Conservation (phyloP, 139 green algal species). For the Haematococcus lacustris region DNA sequence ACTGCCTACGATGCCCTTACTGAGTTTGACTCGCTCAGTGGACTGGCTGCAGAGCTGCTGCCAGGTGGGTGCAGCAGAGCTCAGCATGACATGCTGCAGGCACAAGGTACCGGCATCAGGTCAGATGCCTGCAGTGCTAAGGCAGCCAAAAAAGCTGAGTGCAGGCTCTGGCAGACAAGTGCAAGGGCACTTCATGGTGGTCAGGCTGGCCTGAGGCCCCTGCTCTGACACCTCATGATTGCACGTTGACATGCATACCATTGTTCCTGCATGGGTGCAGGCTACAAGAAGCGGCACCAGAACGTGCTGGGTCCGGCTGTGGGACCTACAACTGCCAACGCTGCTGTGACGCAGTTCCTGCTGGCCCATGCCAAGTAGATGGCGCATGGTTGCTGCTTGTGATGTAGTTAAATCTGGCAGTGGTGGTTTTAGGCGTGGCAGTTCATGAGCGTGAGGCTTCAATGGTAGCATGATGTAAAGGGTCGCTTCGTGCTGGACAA, state of each 20-base stretch:
- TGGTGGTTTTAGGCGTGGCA: too few species aligned
- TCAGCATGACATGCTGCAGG: background rate
- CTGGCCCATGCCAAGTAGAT: constrained; percentile 27
- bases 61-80: constrained; percentile 26
- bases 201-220: background rate
- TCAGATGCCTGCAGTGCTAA: background rate
- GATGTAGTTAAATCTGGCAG: background rate
- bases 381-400: background rate
- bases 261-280: constrained; percentile 8
- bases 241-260: background rate
- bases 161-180: background rate
- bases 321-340: constrained; percentile 32
- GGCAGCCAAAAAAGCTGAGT: background rate
- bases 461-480: too few species aligned
- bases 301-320: constrained; percentile 39
- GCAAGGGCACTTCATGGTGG: background rate
- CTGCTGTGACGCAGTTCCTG: too few species aligned
- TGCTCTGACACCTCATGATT: background rate
- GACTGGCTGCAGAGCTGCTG: constrained; percentile 40
- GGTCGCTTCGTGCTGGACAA: too few species aligned
- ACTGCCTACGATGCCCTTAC: constrained; percentile 35
- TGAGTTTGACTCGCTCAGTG: constrained; percentile 42
- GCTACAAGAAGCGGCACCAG: constrained; percentile 38
- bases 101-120: background rate
- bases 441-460: too few species aligned